phyloP scores from a whole-genome alignment of 768 basidiomycete genomes.

The Tulasnella sp. region DNA sequence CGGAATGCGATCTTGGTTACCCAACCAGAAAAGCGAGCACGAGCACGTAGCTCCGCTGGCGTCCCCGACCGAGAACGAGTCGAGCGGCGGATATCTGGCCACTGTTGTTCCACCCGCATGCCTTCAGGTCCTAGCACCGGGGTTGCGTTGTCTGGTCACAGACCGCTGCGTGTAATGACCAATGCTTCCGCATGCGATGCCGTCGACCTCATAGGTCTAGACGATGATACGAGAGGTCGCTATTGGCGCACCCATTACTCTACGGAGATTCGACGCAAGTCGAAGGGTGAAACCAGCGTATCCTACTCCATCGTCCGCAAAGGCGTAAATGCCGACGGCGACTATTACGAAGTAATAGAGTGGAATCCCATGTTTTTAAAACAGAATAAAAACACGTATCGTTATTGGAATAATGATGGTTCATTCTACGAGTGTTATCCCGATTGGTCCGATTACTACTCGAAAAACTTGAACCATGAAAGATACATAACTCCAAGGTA shows the following conservation, averaged over 20 bases:
- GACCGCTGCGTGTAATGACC: neutral
- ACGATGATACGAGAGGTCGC: slow-evolving; percentile 1
- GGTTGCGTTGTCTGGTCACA: neutral
- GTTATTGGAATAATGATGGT: slow-evolving; percentile 14
- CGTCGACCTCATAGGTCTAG: neutral
- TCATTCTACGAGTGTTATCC: slow-evolving; percentile 8
- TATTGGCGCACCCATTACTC: slow-evolving; percentile 10
- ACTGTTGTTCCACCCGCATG: neutral
- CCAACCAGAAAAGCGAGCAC: slow-evolving; percentile 1
- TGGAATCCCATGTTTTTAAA: slow-evolving; percentile 10
- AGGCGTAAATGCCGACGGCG: slow-evolving; percentile 4
- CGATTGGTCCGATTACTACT: slow-evolving; percentile 9
- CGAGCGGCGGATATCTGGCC: neutral
- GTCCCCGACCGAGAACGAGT: neutral
- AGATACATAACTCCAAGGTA: slow-evolving; percentile 11
- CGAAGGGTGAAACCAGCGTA: neutral
- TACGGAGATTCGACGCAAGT: slow-evolving; percentile 6
- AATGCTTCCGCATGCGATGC: neutral
- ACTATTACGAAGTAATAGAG: slow-evolving; percentile 4
- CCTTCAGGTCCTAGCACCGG: neutral
- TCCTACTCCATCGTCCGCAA: slow-evolving; percentile 6
- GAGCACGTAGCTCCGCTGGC: neutral
- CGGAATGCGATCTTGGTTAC: slow-evolving; percentile 13
- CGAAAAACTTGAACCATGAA: neutral
- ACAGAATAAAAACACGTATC: slow-evolving; percentile 12